phyloP scores from a whole-genome alignment of 2,329 filamentous ascomycete genomes.

The Stagonosporopsis vannaccii region DNA sequence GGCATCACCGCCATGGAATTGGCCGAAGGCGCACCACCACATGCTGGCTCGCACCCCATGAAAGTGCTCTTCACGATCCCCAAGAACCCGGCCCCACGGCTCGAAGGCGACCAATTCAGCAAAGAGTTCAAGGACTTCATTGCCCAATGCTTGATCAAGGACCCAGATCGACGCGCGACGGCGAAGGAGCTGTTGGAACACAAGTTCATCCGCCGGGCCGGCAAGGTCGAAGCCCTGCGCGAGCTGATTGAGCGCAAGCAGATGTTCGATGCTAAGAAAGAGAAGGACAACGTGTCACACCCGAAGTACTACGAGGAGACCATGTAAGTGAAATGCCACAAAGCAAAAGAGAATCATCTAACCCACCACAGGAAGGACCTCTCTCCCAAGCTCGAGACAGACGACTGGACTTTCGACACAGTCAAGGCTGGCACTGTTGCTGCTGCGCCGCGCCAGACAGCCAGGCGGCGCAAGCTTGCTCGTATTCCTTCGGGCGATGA shows the following conservation, averaged over 20 bases:
- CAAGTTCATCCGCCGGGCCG: conserved; percentile 84
- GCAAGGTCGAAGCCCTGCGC: conserved; percentile 85
- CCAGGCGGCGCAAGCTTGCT: conserved; percentile 57
- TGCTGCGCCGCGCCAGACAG: conserved; percentile 55
- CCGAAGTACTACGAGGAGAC: conserved; percentile 94
- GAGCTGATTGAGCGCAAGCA: conserved; percentile 86
- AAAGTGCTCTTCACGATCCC: conserved; percentile 97
- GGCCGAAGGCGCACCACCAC: conserved; percentile 89
- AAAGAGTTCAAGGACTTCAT: conserved; percentile 95
- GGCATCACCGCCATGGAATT: conserved; percentile 94
- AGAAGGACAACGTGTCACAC: conserved; percentile 63
- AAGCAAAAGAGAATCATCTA: conserved; percentile 16
- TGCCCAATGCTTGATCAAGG: conserved; percentile 87
- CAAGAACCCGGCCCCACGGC: conserved; percentile 82
- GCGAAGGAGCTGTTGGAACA: conserved; percentile 89
- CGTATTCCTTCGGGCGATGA: conserved; percentile 53
- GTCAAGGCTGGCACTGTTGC: conserved; percentile 74
- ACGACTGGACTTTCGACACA: conserved; percentile 96
- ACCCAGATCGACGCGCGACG: conserved; percentile 81
- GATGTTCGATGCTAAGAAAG: conserved; percentile 78
- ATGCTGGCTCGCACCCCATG: conserved; percentile 97
- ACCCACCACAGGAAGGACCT: conserved; percentile 20
- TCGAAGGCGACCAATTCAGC: conserved; percentile 83
- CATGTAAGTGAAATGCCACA: conserved; percentile 58
- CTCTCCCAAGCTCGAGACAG: conserved; percentile 58